phyloP scores from a whole-genome alignment of 2,329 filamentous ascomycete species.

The Ophiognomonia clavigignenti-juglandacearum region DNA sequence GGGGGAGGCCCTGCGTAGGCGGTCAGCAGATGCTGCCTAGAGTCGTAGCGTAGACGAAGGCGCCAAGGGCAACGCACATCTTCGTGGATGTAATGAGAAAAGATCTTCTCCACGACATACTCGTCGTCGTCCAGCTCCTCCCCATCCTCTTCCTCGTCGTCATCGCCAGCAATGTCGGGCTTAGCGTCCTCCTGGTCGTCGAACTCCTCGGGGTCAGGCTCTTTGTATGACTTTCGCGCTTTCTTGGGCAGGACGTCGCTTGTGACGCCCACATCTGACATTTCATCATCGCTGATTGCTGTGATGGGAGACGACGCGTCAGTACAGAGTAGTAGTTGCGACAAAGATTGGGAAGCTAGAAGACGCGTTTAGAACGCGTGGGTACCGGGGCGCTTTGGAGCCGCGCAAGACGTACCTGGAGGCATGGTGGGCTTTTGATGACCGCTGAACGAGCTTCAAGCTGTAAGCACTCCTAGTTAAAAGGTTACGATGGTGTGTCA shows the following conservation, averaged over 20 bases:
- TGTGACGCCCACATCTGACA: slow-evolving; percentile 26
- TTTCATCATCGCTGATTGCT: slow-evolving; percentile 40
- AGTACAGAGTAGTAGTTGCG: too few relatives aligned
- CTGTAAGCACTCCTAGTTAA: too few relatives aligned
- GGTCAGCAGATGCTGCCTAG: neutral
- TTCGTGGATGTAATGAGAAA: slow-evolving; percentile 57
- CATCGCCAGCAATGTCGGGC: slow-evolving; percentile 7
- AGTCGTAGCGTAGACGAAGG: neutral
- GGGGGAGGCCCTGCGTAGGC: slow-evolving; percentile 39
- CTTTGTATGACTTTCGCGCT: slow-evolving; percentile 14
- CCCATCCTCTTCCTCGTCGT: slow-evolving; percentile 22
- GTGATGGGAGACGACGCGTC: neutral
- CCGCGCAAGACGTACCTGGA: slow-evolving; percentile 8
- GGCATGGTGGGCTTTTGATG: slow-evolving; percentile 1
- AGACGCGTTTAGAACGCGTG: slow-evolving; percentile 11
- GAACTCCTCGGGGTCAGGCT: slow-evolving; percentile 9
- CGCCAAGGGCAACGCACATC: slow-evolving; percentile 35
- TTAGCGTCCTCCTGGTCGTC: slow-evolving; percentile 20
- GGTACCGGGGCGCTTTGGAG: neutral
- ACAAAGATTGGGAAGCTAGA: neutral
- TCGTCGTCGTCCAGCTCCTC: slow-evolving; percentile 25
- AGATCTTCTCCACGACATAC: slow-evolving; percentile 71
- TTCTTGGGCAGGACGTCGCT: slow-evolving; percentile 18
- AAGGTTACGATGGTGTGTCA: too few relatives aligned
- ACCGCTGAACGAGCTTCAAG: too few relatives aligned